Conservation (phyloP, 108 stramenopile species). For the Pseudonitzschia pungens region DNA sequence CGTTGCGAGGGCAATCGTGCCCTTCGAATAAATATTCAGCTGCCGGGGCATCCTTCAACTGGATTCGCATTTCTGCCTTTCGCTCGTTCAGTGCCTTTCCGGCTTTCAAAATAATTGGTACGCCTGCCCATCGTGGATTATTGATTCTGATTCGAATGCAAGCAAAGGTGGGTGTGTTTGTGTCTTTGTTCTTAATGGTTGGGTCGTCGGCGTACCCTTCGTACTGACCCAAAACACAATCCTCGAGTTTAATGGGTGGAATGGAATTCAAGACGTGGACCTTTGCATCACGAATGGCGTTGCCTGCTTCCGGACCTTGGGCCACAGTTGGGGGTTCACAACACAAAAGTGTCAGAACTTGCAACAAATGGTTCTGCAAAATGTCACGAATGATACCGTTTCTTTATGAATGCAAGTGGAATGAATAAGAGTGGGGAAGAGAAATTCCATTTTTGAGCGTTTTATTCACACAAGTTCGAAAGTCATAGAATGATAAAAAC, state of each 20-base stretch:
- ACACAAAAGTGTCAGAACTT: slow-evolving; percentile 82
- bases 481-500: no score
- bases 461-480: no score
- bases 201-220: slow-evolving; percentile 88
- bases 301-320: slow-evolving; percentile 68
- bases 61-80: slow-evolving; percentile 95
- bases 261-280: slow-evolving; percentile 89
- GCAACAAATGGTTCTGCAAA: slow-evolving; percentile 92
- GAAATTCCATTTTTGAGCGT: neutral
- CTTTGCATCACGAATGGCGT: slow-evolving; percentile 93
- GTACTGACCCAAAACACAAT: slow-evolving; percentile 94
- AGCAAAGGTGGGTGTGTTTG: slow-evolving; percentile 94
- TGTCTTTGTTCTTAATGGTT: slow-evolving; percentile 86
- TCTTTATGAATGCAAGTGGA: slow-evolving; percentile 32
- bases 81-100: slow-evolving; percentile 96
- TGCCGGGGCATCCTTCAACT: slow-evolving; percentile 90
- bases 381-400: slow-evolving; percentile 93
- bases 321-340: slow-evolving; percentile 79
- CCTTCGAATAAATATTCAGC: slow-evolving; percentile 59
- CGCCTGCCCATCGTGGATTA: slow-evolving; percentile 95
- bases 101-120: slow-evolving; percentile 96
- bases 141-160: slow-evolving; percentile 80
- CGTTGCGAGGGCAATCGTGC: slow-evolving; percentile 78
- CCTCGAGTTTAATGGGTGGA: slow-evolving; percentile 68
- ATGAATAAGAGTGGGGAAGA: neutral